These are phyloP conservation scores for Mycena leptocephala DNA, from an alignment of 768 basidiomycete species.

Conservation along the genomic window DNA sequence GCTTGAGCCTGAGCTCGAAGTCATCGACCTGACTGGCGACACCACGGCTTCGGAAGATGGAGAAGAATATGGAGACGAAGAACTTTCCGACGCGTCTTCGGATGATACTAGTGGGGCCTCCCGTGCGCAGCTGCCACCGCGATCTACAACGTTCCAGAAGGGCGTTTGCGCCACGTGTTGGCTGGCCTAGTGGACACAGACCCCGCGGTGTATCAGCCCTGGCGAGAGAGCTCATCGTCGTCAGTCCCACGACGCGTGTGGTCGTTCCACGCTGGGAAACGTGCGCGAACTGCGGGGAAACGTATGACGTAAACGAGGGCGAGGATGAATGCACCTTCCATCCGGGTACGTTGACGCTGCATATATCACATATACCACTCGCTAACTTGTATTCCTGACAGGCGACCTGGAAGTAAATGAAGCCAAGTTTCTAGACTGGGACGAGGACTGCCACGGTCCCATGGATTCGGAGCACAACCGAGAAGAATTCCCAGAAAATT, in stretches of 20 bases:
- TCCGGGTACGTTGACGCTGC: conserved; percentile 59
- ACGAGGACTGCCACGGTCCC: conserved; percentile 63
- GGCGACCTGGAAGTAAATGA: conserved; percentile 61
- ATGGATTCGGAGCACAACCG: conserved; percentile 62
- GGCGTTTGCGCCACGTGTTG: conserved; percentile 61
- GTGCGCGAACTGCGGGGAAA: conserved; percentile 64
- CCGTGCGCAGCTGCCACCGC: conserved; percentile 59
- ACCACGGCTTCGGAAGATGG: conserved; percentile 54
- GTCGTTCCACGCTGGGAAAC: conserved; percentile 62
- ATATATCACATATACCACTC: neutral
- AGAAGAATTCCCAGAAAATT: conserved; percentile 61
- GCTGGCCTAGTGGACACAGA: conserved; percentile 55
- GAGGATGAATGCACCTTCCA: conserved; percentile 66
- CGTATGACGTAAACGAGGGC: conserved; percentile 61
- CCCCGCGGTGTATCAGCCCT: conserved; percentile 61
- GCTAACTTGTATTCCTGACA: conserved; percentile 35
- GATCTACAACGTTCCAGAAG: conserved; percentile 60
- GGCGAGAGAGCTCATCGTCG: conserved; percentile 60
- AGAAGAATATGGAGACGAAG: conserved; percentile 40
- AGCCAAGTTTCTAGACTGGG: conserved; percentile 62
- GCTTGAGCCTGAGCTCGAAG: conserved; percentile 34
- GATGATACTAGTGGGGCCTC: conserved; percentile 55
- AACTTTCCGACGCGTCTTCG: conserved; percentile 36
- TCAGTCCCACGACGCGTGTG: conserved; percentile 52
- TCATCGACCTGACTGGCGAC: conserved; percentile 64